These are phyloP conservation scores for Discostella pseudostelligera DNA, from an alignment of 108 stramenopile species.

Conservation along the genomic window DNA sequence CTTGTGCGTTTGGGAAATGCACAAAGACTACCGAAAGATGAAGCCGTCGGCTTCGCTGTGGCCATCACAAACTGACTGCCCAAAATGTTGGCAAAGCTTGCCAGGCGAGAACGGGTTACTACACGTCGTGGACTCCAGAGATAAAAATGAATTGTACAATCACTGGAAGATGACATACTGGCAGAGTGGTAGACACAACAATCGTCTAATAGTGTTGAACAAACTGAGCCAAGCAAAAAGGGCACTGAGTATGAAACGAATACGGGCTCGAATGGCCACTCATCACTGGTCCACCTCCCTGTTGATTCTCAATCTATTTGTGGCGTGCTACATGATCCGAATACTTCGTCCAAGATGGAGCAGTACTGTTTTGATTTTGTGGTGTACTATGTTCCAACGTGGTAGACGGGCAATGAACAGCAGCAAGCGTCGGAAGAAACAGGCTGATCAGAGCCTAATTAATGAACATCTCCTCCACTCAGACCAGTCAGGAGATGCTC, in stretches of 20 bases:
- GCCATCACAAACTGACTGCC: slow-evolving; percentile 38
- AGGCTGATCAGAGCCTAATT: not conserved
- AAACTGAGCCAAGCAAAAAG: slow-evolving; percentile 33
- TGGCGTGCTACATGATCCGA: slow-evolving; percentile 2
- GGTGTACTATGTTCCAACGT: not conserved
- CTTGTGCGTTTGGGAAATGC: slow-evolving; percentile 50
- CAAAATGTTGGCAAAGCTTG: slow-evolving; percentile 40
- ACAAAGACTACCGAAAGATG: slow-evolving; percentile 35
- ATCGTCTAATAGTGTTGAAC: slow-evolving; percentile 36
- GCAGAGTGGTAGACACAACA: slow-evolving; percentile 38
- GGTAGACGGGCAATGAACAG: not conserved
- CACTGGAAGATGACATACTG: slow-evolving; percentile 40
- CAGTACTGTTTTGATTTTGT: not conserved
- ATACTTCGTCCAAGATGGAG: not conserved
- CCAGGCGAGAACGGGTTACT: not conserved
- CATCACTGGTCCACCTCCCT: slow-evolving; percentile 11
- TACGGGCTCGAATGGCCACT: slow-evolving; percentile 26
- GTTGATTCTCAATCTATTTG: slow-evolving; percentile 7
- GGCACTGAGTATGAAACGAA: slow-evolving; percentile 21
- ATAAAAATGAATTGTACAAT: slow-evolving; percentile 32
- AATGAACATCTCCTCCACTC: not conserved
- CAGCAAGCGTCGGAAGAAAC: not conserved
- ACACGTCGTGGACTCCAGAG: slow-evolving; percentile 29
- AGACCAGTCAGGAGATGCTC: not conserved
- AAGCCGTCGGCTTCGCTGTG: slow-evolving; percentile 22